Evolutionary conservation across 2,329 filamentous ascomycete species (phyloP), one percentile per base, ranked within the genome.

Genomic region (Gliomastix tumulicola): DNA sequence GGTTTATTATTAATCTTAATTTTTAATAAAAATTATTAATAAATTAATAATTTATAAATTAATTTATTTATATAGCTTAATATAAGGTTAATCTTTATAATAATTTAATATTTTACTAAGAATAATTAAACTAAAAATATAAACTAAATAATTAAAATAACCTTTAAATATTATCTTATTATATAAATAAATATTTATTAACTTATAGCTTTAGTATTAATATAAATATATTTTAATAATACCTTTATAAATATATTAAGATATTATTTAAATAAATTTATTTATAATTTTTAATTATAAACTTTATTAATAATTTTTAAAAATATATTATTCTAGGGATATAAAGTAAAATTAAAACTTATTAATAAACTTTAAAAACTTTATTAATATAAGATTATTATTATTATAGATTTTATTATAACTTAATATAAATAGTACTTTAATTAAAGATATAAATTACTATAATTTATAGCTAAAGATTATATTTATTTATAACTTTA

Each of bases 271-370:
- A 15, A 8, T 8, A 27, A 7, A 5, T 5, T 8, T 28, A 12
- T 28, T 15, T 6, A 28, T 7, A 3, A 28, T 12, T 15, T 28
- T 28, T 28, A 30, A 35, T 34, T 38, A 16, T 17, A 42, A 36
- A 35, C 28, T 36, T 35, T 40, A 25, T 31, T 41, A 22, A 18
- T 35, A 27, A 11, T 20, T 40, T 30, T 30, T 37, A 35, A 30
- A 37, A 34, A 30, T 32, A 13, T 19, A 5, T 25, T 9, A 25
- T 9, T 9, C n/a, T 25, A 25, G n/a, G 22, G 32, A 12, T 23
- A 34, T 32, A 34, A 35, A 39, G 22, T 38, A 33, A 32, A 21
- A 6, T 40, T 37, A 17, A 12, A 36, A 19, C 20, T 35, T 28
- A 33, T 43, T 32, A 27, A 30, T 39, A 12, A 31, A 31, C 9